These are phyloP conservation scores for Stereum hirsutum DNA, from an alignment of 1,284 basidiomycete genomes.

Conservation along the genomic window DNA sequence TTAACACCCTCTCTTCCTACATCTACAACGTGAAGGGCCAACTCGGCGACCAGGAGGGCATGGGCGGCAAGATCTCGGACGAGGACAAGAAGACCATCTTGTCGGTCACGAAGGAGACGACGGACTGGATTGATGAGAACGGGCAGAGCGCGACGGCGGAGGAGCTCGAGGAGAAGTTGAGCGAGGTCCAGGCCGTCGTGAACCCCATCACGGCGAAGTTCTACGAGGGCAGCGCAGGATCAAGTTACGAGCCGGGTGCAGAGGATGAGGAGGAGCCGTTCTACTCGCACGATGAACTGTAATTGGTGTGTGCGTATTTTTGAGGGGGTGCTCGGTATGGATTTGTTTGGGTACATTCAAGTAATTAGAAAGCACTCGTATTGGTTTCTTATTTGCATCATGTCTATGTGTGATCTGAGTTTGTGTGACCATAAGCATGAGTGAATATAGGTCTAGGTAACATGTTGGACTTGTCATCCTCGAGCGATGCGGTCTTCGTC, in stretches of 20 bases:
- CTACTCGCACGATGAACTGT: conserved; percentile 65
- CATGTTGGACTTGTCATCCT: too few species aligned
- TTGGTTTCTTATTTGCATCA: too few species aligned
- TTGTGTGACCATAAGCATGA: too few species aligned
- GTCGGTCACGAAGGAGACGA: conserved; percentile 78
- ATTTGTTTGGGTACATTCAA: background rate
- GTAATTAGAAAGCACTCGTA: background rate
- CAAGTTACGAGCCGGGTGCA: conserved; percentile 19
- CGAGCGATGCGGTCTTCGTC: too few species aligned
- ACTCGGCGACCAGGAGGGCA: conserved; percentile 78
- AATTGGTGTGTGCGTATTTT: background rate
- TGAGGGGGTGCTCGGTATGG: background rate
- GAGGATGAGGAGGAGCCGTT: conserved; percentile 43
- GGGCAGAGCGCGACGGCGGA: conserved; percentile 73
- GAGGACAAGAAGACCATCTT: conserved; percentile 89
- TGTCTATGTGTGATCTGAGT: too few species aligned
- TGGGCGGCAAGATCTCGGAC: conserved; percentile 82
- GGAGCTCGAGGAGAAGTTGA: conserved; percentile 87
- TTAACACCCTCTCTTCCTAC: conserved; percentile 72
- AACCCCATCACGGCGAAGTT: conserved; percentile 70
- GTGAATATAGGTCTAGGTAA: too few species aligned
- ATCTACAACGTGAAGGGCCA: conserved; percentile 84
- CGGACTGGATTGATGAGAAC: conserved; percentile 87
- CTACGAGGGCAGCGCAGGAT: conserved; percentile 34
- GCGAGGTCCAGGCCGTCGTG: conserved; percentile 50